phyloP scores from a whole-genome alignment of 2,329 filamentous ascomycete species.

The Diaporthe aspalathi region DNA sequence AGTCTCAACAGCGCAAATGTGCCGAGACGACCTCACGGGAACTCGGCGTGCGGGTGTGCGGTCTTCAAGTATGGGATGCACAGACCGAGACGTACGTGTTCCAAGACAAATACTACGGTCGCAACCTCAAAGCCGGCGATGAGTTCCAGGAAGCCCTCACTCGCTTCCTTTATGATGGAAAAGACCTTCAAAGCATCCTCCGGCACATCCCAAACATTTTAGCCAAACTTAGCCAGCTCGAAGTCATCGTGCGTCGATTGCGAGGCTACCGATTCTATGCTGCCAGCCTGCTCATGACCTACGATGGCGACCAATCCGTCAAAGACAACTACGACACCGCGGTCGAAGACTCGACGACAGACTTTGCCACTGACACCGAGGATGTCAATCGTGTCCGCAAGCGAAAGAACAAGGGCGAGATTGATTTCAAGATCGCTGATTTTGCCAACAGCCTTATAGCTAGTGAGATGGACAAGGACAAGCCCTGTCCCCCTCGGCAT shows the following conservation, averaged over 20 bases:
- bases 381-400: conserved; percentile 54
- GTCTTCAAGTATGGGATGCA: conserved; percentile 95
- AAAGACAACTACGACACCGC: conserved; percentile 62
- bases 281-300: conserved; percentile 93
- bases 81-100: conserved; percentile 89
- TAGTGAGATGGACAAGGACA: conserved; percentile 74
- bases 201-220: conserved; percentile 90
- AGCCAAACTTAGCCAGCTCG: conserved; percentile 83
- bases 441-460: conserved; percentile 98
- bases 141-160: conserved; percentile 92
- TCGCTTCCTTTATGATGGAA: conserved; percentile 90
- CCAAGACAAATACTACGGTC: conserved; percentile 97
- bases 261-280: conserved; percentile 95
- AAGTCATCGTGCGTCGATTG: conserved; percentile 82
- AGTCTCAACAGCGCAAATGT: conserved; percentile 93
- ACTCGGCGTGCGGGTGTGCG: conserved; percentile 92
- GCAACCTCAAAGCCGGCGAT: conserved; percentile 84
- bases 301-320: conserved; percentile 81
- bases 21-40: conserved; percentile 90
- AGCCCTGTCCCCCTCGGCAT: conserved; percentile 82
- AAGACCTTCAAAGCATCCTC: conserved; percentile 81
- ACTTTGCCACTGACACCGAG: conserved; percentile 68
- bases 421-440: conserved; percentile 97
- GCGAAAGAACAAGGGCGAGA: conserved; percentile 67
- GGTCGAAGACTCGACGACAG: conserved; percentile 68